These are phyloP conservation scores for Solanum raphanifolium DNA, from an alignment of 257 asterid genomes.

Conservation along the genomic window DNA sequence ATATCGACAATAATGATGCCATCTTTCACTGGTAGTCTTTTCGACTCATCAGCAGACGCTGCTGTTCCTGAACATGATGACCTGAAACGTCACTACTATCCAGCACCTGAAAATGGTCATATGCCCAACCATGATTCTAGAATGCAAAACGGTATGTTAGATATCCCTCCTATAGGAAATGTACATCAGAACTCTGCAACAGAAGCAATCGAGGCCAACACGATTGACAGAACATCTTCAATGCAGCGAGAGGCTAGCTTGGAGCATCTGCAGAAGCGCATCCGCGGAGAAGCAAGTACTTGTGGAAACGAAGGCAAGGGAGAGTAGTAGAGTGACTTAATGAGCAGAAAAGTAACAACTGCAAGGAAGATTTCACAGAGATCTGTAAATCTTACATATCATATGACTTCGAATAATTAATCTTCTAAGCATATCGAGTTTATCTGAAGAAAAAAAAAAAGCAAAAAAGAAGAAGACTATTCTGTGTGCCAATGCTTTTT, in stretches of 20 bases:
- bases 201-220: constrained; percentile 3
- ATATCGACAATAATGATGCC: constrained; percentile 54
- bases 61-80: constrained; percentile 61
- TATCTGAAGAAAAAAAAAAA: neutral
- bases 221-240: constrained; percentile 44
- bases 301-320: constrained; percentile 23
- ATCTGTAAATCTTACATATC: neutral
- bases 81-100: constrained; percentile 42
- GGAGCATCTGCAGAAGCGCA: constrained; percentile 84
- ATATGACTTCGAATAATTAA: neutral
- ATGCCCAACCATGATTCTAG: constrained; percentile 19
- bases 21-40: constrained; percentile 48
- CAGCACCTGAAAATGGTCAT: constrained; percentile 25
- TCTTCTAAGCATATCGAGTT: neutral
- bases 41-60: constrained; percentile 55
- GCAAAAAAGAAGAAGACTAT: neutral
- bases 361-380: neutral
- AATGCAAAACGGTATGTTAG: constrained; percentile 30
- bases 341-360: neutral
- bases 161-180: constrained; percentile 23
- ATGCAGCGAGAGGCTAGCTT: constrained; percentile 87
- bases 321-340: constrained; percentile 4
- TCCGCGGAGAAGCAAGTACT: constrained; percentile 37
- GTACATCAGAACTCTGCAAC: constrained; percentile 19
- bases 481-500: neutral